Evolutionary conservation across 2,329 filamentous ascomycete species (phyloP).

Genomic region (Cercospora citrullina): DNA sequence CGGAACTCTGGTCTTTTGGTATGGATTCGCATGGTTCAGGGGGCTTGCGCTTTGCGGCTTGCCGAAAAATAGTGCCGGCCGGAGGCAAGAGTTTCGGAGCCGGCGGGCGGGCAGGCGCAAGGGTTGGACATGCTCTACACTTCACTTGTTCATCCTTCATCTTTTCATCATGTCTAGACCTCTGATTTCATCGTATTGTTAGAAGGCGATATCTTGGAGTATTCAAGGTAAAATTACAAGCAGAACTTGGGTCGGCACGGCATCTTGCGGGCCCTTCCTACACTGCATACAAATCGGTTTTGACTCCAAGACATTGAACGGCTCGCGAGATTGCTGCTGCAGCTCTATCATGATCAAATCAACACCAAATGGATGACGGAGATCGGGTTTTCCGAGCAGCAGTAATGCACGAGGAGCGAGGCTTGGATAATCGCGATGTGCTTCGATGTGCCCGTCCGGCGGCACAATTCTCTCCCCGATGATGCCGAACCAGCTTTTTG

Average conservation of each 20-base stretch:
- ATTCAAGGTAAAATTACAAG: not conserved
- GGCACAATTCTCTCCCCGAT: not conserved
- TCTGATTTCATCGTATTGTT: not conserved
- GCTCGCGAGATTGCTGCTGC: slow-evolving; percentile 1
- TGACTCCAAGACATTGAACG: slow-evolving; percentile 7
- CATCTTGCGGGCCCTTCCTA: not conserved
- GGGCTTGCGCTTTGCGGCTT: not conserved
- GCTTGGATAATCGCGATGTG: not conserved
- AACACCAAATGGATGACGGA: not conserved
- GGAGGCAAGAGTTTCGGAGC: not conserved
- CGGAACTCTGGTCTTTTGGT: not conserved
- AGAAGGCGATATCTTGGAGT: not conserved
- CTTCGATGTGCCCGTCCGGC: not conserved
- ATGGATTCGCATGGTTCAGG: not conserved
- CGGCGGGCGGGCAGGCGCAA: not conserved
- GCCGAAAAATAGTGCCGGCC: not conserved
- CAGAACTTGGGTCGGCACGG: not conserved
- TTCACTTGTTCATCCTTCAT: not conserved
- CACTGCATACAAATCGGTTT: not conserved
- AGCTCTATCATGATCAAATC: not conserved
- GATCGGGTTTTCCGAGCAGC: not conserved
- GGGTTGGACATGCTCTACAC: not conserved
- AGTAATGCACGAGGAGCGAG: not conserved
- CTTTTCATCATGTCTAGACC: not conserved
- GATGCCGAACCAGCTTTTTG: not conserved